Evolutionary conservation across 495 filamentous ascomycete genomes (phyloP), one percentile per base, ranked within the genome.

Genomic region (Recurvomyces mirabilis): DNA sequence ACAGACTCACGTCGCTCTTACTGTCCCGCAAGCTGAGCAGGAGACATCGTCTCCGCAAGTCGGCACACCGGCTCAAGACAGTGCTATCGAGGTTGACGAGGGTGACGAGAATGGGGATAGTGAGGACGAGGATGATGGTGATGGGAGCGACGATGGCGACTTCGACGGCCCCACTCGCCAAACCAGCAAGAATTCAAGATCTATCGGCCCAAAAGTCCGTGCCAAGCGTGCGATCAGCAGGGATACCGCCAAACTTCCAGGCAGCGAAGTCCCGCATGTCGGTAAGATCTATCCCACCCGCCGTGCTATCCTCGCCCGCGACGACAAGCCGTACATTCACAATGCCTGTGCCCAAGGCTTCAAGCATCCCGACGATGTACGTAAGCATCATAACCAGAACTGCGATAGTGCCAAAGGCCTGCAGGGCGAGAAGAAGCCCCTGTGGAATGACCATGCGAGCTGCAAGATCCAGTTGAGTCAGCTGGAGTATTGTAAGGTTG

Each of bases 401-500:
- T 40, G 4, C 6, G 37, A 5, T 3, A n/a, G 12, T 19, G 5
- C 4, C 21, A 25, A 24, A n/a, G 23, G 6, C 7, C 5, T 5
- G 5, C 17, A 25, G 2, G 37, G 26, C 3, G 20, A 6, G 3
- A 3, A 5, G 21, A 20, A 40, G 23, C n/a, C n/a, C n/a, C n/a
- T n/a, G n/a, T 40, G 37, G 37, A 14, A 40, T 26, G 37, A 14
- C 21, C 37, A 40, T 20, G 37, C 24, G 23, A 40, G 37, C 15
- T 25, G 20, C 23, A 6, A 20, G 34, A 26, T 40, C 9, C 5
- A 13, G 20, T 40, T 25, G 24, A 3, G 21, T 19, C n/a, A 24
- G 10, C 3, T 40, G 10, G 15, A 3, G 10, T 40, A 40, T n/a
- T 25, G 21, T 10, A 24, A n/a, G 37, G 12, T 24, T 9, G 2